These are phyloP conservation scores for Trypanosoma avium DNA, from an alignment of 208 protist genomes.

Conservation along the genomic window DNA sequence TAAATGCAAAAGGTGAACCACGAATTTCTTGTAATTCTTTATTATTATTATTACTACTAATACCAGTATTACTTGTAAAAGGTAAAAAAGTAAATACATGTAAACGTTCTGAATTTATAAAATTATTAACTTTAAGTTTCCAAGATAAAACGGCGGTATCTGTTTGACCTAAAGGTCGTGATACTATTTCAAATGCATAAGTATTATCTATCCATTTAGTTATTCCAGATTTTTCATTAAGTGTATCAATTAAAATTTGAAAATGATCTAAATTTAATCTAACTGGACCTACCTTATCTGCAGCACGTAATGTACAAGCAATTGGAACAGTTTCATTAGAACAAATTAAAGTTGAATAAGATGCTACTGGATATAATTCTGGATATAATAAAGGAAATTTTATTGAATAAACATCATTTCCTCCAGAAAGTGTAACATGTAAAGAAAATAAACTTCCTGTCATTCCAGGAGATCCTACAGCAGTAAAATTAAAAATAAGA, in stretches of 20 bases:
- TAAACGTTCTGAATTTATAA: conserved; percentile 15
- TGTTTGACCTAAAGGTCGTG: conserved; percentile 8
- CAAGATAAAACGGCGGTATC: conserved; percentile 30
- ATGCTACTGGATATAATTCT: conserved; percentile 25
- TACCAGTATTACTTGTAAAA: neutral
- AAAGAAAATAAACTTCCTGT: conserved; percentile 25
- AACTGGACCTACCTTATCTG: conserved; percentile 29
- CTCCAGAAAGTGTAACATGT: conserved; percentile 19
- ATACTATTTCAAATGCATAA: conserved; percentile 9
- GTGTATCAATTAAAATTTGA: conserved; percentile 27
- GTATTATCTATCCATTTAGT: conserved; percentile 18
- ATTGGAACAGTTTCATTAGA: conserved; percentile 30
- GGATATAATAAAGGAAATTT: conserved; percentile 43
- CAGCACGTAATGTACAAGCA: conserved; percentile 31
- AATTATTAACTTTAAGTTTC: conserved; percentile 31
- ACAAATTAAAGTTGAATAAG: conserved; percentile 31
- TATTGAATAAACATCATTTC: conserved; percentile 7
- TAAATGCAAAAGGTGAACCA: conserved; percentile 48
- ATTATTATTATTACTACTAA: too few species aligned
- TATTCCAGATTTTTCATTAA: neutral
- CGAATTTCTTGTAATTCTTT: conserved; percentile 20
- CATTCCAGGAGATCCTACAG: conserved; percentile 21
- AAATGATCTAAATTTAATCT: conserved; percentile 36
- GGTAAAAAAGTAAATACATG: conserved; percentile 16
- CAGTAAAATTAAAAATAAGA: conserved; percentile 46